Conservation (phyloP, 2,329 filamentous ascomycete genomes). For the Aspergillus puulaauensis region DNA sequence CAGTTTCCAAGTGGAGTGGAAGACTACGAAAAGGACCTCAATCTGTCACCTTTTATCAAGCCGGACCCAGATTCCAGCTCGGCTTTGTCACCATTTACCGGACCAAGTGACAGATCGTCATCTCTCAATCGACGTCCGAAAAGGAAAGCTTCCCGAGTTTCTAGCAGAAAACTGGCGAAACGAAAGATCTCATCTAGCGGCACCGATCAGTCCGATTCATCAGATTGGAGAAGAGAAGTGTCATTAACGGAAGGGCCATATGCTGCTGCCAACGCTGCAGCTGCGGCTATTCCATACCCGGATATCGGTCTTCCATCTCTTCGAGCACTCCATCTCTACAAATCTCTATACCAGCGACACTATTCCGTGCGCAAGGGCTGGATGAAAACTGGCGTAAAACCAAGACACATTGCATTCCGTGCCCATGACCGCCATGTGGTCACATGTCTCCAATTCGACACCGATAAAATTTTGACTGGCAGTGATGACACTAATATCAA, state of each 20-base stretch:
- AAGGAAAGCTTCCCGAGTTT: slow-evolving; percentile 49
- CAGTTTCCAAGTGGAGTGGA: slow-evolving; percentile 77
- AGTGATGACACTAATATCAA: slow-evolving; percentile 98
- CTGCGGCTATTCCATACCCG: slow-evolving; percentile 76
- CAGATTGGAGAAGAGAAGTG: slow-evolving; percentile 48
- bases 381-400: slow-evolving; percentile 80
- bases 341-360: slow-evolving; percentile 91
- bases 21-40: slow-evolving; percentile 79
- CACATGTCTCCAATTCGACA: slow-evolving; percentile 95
- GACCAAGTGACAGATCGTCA: slow-evolving; percentile 24
- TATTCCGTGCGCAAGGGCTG: slow-evolving; percentile 87
- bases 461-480: slow-evolving; percentile 95
- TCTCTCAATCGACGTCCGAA: slow-evolving; percentile 40
- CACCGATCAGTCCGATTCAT: slow-evolving; percentile 39
- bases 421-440: slow-evolving; percentile 96
- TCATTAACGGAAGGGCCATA: slow-evolving; percentile 74
- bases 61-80: slow-evolving; percentile 39
- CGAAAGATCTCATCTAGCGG: slow-evolving; percentile 52
- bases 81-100: slow-evolving; percentile 23
- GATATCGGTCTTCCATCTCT: slow-evolving; percentile 75
- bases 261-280: slow-evolving; percentile 80
- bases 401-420: slow-evolving; percentile 91
- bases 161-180: slow-evolving; percentile 56
- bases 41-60: slow-evolving; percentile 47
- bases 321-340: slow-evolving; percentile 86